phyloP scores from a whole-genome alignment of 805 yeast species.

The Nakazawaea pomicola region DNA sequence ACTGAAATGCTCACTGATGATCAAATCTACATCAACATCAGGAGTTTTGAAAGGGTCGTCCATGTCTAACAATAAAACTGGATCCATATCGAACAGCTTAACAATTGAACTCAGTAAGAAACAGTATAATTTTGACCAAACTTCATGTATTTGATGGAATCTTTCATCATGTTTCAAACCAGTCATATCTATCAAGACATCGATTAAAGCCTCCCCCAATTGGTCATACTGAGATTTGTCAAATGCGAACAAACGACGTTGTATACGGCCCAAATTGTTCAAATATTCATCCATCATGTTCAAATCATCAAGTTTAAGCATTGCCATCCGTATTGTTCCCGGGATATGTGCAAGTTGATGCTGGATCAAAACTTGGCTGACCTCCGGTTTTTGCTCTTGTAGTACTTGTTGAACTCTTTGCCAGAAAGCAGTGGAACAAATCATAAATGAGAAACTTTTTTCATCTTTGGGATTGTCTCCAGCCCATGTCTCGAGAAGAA shows the following conservation, averaged over 20 bases:
- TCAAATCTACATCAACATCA: slow-evolving; percentile 5
- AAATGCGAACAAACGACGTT: slow-evolving; percentile 67
- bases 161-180: not conserved
- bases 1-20: slow-evolving; percentile 7
- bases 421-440: slow-evolving; percentile 6
- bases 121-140: slow-evolving; percentile 25
- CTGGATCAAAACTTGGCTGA: too few species aligned
- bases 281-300: slow-evolving; percentile 54
- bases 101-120: slow-evolving; percentile 26
- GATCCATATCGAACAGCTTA: slow-evolving; percentile 19
- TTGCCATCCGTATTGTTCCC: slow-evolving; percentile 66
- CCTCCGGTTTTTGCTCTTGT: too few species aligned
- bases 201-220: slow-evolving; percentile 67
- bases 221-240: slow-evolving; percentile 61
- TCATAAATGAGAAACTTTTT: slow-evolving; percentile 1
- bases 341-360: slow-evolving; percentile 80
- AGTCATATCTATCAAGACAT: slow-evolving; percentile 36
- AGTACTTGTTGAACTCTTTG: slow-evolving; percentile 1
- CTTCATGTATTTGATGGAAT: not conserved
- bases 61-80: slow-evolving; percentile 6
- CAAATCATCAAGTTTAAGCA: slow-evolving; percentile 58
- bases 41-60: slow-evolving; percentile 6
- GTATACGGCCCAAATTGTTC: slow-evolving; percentile 63
- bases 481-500: slow-evolving; percentile 6
- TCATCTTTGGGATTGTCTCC: not conserved